Evolutionary conservation across 2,329 filamentous ascomycete species (phyloP).

Genomic region (Diaporthe vaccinii): DNA sequence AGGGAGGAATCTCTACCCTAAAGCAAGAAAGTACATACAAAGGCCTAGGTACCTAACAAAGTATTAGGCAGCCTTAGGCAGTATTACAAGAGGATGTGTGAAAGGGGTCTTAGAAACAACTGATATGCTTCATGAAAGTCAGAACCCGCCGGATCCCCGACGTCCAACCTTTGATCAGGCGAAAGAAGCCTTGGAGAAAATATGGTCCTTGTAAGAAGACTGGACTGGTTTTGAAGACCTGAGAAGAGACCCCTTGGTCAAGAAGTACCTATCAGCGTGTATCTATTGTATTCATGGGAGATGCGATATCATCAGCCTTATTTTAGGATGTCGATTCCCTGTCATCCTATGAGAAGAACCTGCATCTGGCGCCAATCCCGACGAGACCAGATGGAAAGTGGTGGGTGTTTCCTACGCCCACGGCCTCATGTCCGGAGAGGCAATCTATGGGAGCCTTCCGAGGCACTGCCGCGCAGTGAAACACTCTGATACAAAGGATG

Average conservation of each 20-base stretch:
- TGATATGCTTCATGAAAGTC: constrained; percentile 43
- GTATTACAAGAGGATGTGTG: too few relatives aligned
- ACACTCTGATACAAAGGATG: too few relatives aligned
- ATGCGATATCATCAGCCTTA: neutral
- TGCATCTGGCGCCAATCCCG: neutral
- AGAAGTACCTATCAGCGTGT: neutral
- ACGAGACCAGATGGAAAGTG: neutral
- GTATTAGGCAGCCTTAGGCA: too few relatives aligned
- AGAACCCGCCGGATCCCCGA: too few relatives aligned
- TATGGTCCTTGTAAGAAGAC: neutral
- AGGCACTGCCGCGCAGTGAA: neutral
- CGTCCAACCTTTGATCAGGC: neutral
- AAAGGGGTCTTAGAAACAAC: constrained; percentile 23
- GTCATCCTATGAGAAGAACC: neutral
- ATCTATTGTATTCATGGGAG: neutral
- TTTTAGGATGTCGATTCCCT: neutral
- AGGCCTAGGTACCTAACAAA: too few relatives aligned
- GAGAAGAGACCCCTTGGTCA: neutral
- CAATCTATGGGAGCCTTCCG: neutral
- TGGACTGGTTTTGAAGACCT: neutral
- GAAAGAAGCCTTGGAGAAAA: neutral
- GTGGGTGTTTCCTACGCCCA: neutral
- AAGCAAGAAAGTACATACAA: too few relatives aligned
- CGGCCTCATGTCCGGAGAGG: constrained; percentile 1
- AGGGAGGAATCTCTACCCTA: too few relatives aligned